Base-by-base conservation (phyloP, 2,329 filamentous ascomycete genomes). In the Fusarium sp. region DNA sequence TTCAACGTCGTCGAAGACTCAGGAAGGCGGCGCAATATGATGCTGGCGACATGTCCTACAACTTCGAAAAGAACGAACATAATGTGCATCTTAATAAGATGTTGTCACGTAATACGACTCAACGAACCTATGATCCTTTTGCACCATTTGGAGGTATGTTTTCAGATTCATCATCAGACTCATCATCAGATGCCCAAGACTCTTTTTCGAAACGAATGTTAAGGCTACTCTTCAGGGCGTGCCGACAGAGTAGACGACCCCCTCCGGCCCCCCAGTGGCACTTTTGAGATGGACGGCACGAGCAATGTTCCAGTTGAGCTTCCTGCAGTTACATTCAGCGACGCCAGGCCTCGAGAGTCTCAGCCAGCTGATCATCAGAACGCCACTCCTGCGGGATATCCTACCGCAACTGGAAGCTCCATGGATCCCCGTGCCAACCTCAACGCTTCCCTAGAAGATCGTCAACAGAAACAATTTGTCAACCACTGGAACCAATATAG, bases 131-230 rank as follows among this genome's bases (percentile, higher is more conserved):
- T 43, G 81, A 83, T 52, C 78, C 82, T 3, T 83, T 84, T 71
- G 81, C 80, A 3, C 78, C 81, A 13, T 84, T 84, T 75, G 81
- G 82, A 77, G 83, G 83, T 84, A 72, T 73, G 77, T 63, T 38
- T 52, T 33, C 40, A 31, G 59, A 31, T 39, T 54, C 46, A 22
- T 33, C 38, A 49, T 45, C 49, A 34, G 38, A 52, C 43, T 51
- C 42, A 33, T 43, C 44, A 59, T 34, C 46, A 24, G 24, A 56
- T 38, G 44, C 43, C 14, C 15, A 34, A n/a, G 20, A 42, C n/a
- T n/a, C 20, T 10, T 45, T 36, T 20, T 42, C 61, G 22, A 66
- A 54, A 39, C 61, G 48, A 48, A 61, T 60, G 22, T 60, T 75
- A 58, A 69, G 55, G n/a, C 39, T 57, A 22, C 52, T 39, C 52